Conservation (phyloP, 2,329 filamentous ascomycete genomes). For the Cadophora sp. region DNA sequence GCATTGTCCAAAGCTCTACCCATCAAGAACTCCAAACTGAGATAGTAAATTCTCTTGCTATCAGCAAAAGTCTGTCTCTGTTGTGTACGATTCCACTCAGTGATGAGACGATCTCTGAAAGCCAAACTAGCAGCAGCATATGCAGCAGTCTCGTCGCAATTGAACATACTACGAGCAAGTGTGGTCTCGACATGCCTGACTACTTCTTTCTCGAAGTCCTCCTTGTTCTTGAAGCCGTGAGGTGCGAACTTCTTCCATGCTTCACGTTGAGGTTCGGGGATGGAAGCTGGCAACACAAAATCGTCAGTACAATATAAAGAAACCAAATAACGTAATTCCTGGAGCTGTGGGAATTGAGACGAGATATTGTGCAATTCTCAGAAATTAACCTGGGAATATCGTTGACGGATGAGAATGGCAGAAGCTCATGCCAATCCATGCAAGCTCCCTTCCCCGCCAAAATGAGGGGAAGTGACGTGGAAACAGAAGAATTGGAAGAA, state of each 20-base stretch:
- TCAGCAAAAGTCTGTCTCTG: slow-evolving; percentile 92
- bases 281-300: slow-evolving; percentile 60
- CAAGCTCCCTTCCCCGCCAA: not conserved
- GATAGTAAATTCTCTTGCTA: slow-evolving; percentile 94
- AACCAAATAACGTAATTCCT: not conserved
- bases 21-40: slow-evolving; percentile 98
- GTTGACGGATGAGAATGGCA: not conserved
- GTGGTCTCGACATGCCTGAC: slow-evolving; percentile 97
- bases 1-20: slow-evolving; percentile 96
- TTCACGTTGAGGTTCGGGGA: slow-evolving; percentile 86
- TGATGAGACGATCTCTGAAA: slow-evolving; percentile 89
- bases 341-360: not conserved
- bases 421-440: not conserved
- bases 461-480: not conserved
- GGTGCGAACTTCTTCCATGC: slow-evolving; percentile 73
- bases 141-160: slow-evolving; percentile 93
- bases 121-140: slow-evolving; percentile 92
- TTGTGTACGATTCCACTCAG: slow-evolving; percentile 98
- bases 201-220: slow-evolving; percentile 86
- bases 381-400: not conserved
- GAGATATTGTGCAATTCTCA: not conserved
- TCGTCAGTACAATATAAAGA: slow-evolving; percentile 10
- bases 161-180: slow-evolving; percentile 93
- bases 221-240: slow-evolving; percentile 75
- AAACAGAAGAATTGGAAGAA: not conserved